Base-by-base conservation (phyloP, 345 rosid genomes). In the Excoecaria cochinchinensis region DNA sequence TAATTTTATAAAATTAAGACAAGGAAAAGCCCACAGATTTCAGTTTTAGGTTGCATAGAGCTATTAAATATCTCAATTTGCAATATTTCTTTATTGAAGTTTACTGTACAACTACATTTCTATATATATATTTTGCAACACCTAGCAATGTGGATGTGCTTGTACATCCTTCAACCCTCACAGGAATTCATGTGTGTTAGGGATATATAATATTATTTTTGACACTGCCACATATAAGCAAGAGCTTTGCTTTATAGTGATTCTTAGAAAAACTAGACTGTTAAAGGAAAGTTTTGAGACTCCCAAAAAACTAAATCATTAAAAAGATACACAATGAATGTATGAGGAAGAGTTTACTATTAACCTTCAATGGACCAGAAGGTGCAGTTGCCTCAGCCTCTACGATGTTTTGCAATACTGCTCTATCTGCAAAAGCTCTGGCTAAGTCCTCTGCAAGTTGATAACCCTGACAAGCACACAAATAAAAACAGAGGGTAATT, bases 391-490 rank as follows among this genome's bases (percentile, higher is more conserved):
- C 85, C 77, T 93, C 99, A 3, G 89, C 84, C 72, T 88, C 87
- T 21, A 89, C 56, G 76, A 91, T 84, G 58, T 79, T 87, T 76
- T 90, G 89, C 64, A 92, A 76, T 71, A 89, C 86, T 67, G 88
- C 77, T 81, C 91, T 81, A 71, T 95, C 99, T 11, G 98, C 80
- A 82, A 91, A 95, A 78, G 98, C 99, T 86, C 89, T 87, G 69
- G 91, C 94, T 71, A 95, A 77, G 85, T 95, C 99, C 80, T 90
- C 96, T 36, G 98, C 96, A 38, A 93, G 89, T 82, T 89, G 89
- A 81, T 92, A 87, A 81, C 82, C 83, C 99, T 95, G 87, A 72
- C 15, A 5, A 38, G 70, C 13, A 25, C 8, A 13, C 62, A 74
- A 31, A 59, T 38, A 63, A 60, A 69, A 15, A 16, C 36, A 50